Evolutionary conservation across 73 alveolate species (phyloP), one percentile per base, ranked within the genome.

Genomic region (Paramecium primaurelia): DNA sequence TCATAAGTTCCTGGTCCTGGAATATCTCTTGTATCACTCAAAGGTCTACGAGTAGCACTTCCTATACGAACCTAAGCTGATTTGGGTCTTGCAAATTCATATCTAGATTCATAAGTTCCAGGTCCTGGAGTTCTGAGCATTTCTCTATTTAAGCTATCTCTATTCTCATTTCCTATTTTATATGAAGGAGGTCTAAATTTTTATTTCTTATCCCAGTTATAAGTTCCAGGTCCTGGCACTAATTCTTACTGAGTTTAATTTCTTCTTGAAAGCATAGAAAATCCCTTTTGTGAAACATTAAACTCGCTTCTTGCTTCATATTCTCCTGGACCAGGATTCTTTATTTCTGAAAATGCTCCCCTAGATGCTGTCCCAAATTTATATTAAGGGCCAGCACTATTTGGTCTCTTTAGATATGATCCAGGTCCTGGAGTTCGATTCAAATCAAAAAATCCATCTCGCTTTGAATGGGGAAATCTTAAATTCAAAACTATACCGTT

Each of bases 1-100:
- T 80, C 91, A 36, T 80, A 80, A 16, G 91, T 45, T 38, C 94
- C 94, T 25, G 94, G 94, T 6, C 94, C 94, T 64, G 94, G 94
- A 20, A 68, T 59, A 73, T 71, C 94, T 14, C 58, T 71, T 71
- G 38, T 42, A 77, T 89, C 88, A 54, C 75, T 45, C 37, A 89
- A 51, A 2, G 94, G 88, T 5, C 92, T 58, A 45, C 94, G 42
- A 37, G 32, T 71, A 9, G 92, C 51, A 30, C 92, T 89, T 1
- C 94, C 94, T 18, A 89, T 89, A 38, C 94, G 71, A 37, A 45
- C 86, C 58, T 89, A 71, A 38, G 94, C 94, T n/a, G 94, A 89
- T 47, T 83, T 89, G 12, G 94, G 94, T 28, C 94, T 89, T 42
- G 86, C 94, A 45, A 89, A 89, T 28, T 71, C 60, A 30, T 89